A percentile compares a stretch with the other conserved stretches of the same genome.
These are phyloP conservation scores for Linum lewisii DNA, from an alignment of 345 rosid genomes.

Conservation along the genomic window DNA sequence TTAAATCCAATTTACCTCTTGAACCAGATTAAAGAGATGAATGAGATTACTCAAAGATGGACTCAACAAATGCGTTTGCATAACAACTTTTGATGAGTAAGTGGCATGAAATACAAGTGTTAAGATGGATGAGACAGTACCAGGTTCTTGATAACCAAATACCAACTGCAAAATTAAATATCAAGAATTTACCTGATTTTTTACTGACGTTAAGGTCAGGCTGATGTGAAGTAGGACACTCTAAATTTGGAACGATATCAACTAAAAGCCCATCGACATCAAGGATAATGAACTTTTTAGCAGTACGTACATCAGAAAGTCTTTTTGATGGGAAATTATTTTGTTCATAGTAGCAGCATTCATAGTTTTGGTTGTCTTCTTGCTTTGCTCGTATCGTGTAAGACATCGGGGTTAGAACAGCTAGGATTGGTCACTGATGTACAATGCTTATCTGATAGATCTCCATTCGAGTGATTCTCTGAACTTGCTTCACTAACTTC, in stretches of 20 bases:
- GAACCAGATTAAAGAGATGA: not conserved
- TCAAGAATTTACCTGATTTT: conserved; percentile 15
- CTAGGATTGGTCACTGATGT: conserved; percentile 7
- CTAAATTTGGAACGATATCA: conserved; percentile 14
- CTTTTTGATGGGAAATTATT: conserved; percentile 16
- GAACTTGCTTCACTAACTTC: not conserved
- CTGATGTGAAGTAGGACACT: not conserved
- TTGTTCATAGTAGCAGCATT: conserved; percentile 13
- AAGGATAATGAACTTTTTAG: conserved; percentile 19
- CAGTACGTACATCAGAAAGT: conserved; percentile 4
- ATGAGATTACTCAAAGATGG: not conserved
- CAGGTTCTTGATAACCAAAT: conserved; percentile 24
- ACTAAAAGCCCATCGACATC: conserved; percentile 26
- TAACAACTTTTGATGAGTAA: not conserved
- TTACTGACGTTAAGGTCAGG: conserved; percentile 8
- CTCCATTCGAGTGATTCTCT: not conserved
- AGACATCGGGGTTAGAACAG: conserved; percentile 11
- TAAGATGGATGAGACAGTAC: conserved; percentile 6
- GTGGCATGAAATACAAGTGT: not conserved
- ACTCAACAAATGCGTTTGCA: not conserved
- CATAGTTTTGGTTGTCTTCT: conserved; percentile 6
- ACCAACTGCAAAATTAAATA: conserved; percentile 17
- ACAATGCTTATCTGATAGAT: not conserved
- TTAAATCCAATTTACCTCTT: too few relatives aligned
- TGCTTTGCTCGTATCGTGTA: conserved; percentile 10